Evolutionary conservation across 192 early-diverging fungal species (phyloP), one percentile per base, ranked within the genome.

Genomic region (Gamsiella multidivaricata): DNA sequence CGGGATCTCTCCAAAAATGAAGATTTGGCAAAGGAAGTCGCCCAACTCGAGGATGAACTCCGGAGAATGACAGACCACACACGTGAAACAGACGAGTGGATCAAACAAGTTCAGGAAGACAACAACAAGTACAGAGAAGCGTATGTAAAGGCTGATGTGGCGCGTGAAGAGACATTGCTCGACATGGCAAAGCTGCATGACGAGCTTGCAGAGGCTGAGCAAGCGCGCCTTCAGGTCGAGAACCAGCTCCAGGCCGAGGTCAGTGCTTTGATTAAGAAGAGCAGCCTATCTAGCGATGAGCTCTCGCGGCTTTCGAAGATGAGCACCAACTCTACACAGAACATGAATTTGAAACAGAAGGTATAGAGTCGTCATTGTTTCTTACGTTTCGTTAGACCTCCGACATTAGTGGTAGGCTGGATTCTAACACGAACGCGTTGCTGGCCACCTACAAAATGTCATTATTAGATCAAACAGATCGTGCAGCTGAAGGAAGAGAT

Each of bases 151-250:
- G 74, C 74, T 1, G 74, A 78, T 32, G 15, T 69, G 25, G 52
- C 74, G 5, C 58, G 74, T 9, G 74, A 78, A 20, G 74, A 69
- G 37, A 78, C 74, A 14, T n/a, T 78, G 65, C 47, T 78, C 54
- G 74, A 78, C 36, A 78, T 78, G 74, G 66, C 61, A 5, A 78
- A 69, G 37, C 22, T 78, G 36, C 74, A 78, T 29, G 74, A 69
- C n/a, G 65, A 78, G 28, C 60, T 78, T 8, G 74, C 65, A 1
- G 74, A 78, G 54, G 56, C 54, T 41, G 65, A 78, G 29, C 33
- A 54, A 10, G 54, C 61, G 23, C 65, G 66, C 1, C 55, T 78
- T 23, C 60, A 69, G 39, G 60, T 57, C 14, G 65, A 78, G 54
- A 62, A 69, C 53, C 74, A 78, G 54, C 39, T 78, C 17, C 58